phyloP scores from a whole-genome alignment of 805 yeast species.

The Cyberlindnera euphorbiiphila region DNA sequence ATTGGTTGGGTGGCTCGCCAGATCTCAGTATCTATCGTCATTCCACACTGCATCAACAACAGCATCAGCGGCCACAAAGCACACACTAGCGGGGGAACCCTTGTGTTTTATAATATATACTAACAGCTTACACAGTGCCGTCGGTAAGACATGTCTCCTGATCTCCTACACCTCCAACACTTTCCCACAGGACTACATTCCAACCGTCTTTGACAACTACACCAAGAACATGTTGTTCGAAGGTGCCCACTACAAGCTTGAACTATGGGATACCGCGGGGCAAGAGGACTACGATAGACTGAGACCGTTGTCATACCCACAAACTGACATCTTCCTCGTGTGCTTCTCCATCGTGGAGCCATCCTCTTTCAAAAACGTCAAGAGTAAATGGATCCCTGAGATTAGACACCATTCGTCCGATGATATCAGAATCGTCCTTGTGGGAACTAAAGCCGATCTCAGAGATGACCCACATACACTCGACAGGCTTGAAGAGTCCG shows the following conservation, averaged over 20 bases:
- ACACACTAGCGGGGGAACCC: too few species aligned
- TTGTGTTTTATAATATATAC: background rate
- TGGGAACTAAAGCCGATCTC: constrained; percentile 87
- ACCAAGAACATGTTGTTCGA: constrained; percentile 82
- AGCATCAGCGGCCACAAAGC: too few species aligned
- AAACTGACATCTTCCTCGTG: constrained; percentile 81
- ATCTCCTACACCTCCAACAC: constrained; percentile 90
- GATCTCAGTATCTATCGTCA: too few species aligned
- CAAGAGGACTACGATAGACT: constrained; percentile 88
- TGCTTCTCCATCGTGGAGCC: constrained; percentile 86
- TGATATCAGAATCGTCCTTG: constrained; percentile 62
- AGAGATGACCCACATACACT: constrained; percentile 77
- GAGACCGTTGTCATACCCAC: constrained; percentile 88
- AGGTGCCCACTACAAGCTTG: constrained; percentile 76
- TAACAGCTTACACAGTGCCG: constrained; percentile 51
- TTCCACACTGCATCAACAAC: too few species aligned
- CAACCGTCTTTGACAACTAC: constrained; percentile 91
- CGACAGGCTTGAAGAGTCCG: constrained; percentile 56
- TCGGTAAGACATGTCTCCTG: constrained; percentile 86
- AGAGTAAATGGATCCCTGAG: constrained; percentile 83
- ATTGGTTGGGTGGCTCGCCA: background rate
- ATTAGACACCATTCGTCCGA: constrained; percentile 77
- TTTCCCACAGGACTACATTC: constrained; percentile 89
- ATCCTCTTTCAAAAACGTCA: constrained; percentile 74
- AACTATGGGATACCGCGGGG: constrained; percentile 96